phyloP scores from a whole-genome alignment of 495 filamentous ascomycete species.

The Lindgomyces ingoldianus region DNA sequence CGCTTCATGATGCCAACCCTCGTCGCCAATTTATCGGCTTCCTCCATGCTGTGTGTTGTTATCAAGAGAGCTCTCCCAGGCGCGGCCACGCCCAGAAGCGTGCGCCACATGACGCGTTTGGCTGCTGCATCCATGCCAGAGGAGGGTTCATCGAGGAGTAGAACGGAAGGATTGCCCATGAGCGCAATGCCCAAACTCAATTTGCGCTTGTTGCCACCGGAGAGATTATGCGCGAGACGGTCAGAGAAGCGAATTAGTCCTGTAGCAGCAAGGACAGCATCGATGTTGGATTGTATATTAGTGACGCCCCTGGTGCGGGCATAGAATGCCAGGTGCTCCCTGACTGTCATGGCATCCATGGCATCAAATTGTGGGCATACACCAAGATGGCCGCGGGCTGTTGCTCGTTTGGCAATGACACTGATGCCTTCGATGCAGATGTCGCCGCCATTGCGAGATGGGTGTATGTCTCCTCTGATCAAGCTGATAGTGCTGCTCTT shows the following conservation, averaged over 20 bases:
- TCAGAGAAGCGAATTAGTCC: slow-evolving; percentile 55
- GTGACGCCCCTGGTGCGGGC: slow-evolving; percentile 67
- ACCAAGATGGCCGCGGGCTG: slow-evolving; percentile 70
- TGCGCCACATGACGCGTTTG: slow-evolving; percentile 41
- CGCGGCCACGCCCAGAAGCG: slow-evolving; percentile 27
- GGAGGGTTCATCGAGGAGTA: slow-evolving; percentile 60
- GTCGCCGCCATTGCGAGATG: slow-evolving; percentile 52
- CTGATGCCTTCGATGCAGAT: slow-evolving; percentile 74
- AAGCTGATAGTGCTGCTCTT: slow-evolving; percentile 84
- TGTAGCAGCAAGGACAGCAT: slow-evolving; percentile 42
- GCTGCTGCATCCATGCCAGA: slow-evolving; percentile 39
- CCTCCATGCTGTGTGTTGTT: slow-evolving; percentile 76
- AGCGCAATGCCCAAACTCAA: slow-evolving; percentile 72
- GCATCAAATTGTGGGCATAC: slow-evolving; percentile 75
- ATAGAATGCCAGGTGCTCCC: slow-evolving; percentile 73
- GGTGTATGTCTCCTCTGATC: slow-evolving; percentile 76
- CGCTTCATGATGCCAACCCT: slow-evolving; percentile 70
- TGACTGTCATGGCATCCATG: slow-evolving; percentile 53
- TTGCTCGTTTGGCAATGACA: slow-evolving; percentile 61
- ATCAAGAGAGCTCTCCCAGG: slow-evolving; percentile 38
- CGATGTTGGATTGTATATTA: slow-evolving; percentile 64
- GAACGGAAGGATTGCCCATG: slow-evolving; percentile 71
- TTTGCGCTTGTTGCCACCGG: slow-evolving; percentile 75
- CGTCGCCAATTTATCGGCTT: slow-evolving; percentile 71
- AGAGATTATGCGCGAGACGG: slow-evolving; percentile 65